Evolutionary conservation across 2,329 filamentous ascomycete genomes (phyloP), one percentile per base, ranked within the genome.

Genomic region (Exophiala sp.): DNA sequence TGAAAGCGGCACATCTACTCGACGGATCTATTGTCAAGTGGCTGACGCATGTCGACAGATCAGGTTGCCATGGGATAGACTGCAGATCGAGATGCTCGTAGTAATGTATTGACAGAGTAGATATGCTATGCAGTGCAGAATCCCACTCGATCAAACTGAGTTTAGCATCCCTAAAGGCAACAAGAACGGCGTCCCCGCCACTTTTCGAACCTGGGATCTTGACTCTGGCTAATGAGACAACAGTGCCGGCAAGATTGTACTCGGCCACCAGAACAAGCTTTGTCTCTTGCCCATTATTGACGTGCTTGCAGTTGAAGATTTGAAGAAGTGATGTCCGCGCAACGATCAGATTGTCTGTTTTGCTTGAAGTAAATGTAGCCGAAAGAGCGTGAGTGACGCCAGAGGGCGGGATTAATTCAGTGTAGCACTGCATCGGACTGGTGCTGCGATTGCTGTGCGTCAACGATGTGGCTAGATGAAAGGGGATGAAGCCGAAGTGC

Each of bases 141-240:
- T 97, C 88, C 93, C 93, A 98, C 71, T 96, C 88, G 48, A 95
- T 77, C 67, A 98, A 75, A 68, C 87, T 94, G 64, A 97, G 78
- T 70, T 95, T 95, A 35, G 93, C 93, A 70, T 95, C 89, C 64
- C 86, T 85, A 69, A 91, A 86, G 0, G 88, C 85, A 50, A 97
- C 68, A 48, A 98, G 73, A 48, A 98, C 75, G 40, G 85, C 85
- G 55, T 96, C 88, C 50, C 87, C 90, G 14, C 87, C 88, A 18
- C 86, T 88, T 60, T 83, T 85, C 8, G 86, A 85, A 41, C 80
- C 77, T 44, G 80, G 73, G 1, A 82, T 77, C 67, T 85, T 89
- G 58, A 97, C 79, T 56, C 86, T 81, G 38, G 83, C 86, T 48
- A 98, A 74, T 1, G 88, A 88, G 9, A 83, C 91, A 54, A 98